These are phyloP conservation scores for Fusarium dimerum DNA, from an alignment of 2,329 filamentous ascomycete species.

Conservation along the genomic window DNA sequence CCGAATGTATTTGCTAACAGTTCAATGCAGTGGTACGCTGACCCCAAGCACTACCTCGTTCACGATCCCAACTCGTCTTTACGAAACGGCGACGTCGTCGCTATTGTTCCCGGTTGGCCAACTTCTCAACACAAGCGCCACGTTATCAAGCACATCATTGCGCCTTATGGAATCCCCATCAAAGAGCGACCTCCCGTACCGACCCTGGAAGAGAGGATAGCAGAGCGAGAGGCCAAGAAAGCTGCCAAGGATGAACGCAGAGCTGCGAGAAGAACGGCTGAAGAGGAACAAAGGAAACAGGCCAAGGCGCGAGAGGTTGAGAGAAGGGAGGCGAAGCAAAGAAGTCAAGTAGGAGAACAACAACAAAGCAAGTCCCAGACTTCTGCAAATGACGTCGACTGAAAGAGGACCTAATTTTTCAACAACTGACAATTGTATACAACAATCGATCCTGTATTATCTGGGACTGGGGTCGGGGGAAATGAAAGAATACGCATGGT, in stretches of 20 bases:
- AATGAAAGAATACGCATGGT: not conserved
- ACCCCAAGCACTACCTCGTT: constrained; percentile 66
- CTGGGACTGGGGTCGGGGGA: not conserved
- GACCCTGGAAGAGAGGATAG: constrained; percentile 61
- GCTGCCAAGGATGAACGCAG: constrained; percentile 58
- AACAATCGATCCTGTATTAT: not conserved
- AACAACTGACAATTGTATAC: not conserved
- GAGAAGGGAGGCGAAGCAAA: constrained; percentile 26
- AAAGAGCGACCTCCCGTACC: constrained; percentile 67
- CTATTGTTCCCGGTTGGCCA: constrained; percentile 67
- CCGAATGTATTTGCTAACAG: constrained; percentile 1
- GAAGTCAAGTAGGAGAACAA: constrained; percentile 24
- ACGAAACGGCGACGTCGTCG: constrained; percentile 72
- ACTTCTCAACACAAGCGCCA: constrained; percentile 69
- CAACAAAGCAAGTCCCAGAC: constrained; percentile 19
- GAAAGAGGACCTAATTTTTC: not conserved
- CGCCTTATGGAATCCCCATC: constrained; percentile 64
- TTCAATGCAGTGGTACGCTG: constrained; percentile 63
- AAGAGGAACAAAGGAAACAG: constrained; percentile 26
- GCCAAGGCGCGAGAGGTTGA: constrained; percentile 28
- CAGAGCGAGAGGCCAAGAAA: constrained; percentile 54
- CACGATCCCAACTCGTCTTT: constrained; percentile 78
- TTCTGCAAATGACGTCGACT: constrained; percentile 15
- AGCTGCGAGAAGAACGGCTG: constrained; percentile 33
- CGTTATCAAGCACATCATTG: constrained; percentile 73